A percentile compares a stretch with the other conserved stretches of the same genome.
Evolutionary conservation across 2,329 filamentous ascomycete genomes (phyloP).

Genomic region (Apiospora sp.): DNA sequence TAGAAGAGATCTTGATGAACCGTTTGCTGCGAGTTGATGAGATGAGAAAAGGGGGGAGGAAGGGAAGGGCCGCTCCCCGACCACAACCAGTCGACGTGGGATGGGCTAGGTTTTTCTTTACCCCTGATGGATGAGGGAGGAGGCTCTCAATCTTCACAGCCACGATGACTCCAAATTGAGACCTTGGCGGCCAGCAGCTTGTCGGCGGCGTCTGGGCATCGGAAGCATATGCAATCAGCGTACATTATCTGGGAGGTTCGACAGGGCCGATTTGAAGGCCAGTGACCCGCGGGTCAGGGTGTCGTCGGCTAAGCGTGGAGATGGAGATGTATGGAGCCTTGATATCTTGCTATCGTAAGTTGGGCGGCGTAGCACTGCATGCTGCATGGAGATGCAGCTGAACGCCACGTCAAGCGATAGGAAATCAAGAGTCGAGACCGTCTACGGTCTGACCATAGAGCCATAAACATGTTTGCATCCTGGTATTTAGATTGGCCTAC

Average conservation of each 20-base stretch:
- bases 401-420: slow-evolving; percentile 3
- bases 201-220: neutral
- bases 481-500: neutral
- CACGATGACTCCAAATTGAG: neutral
- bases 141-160: neutral
- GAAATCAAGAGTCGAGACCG: neutral
- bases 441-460: neutral
- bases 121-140: neutral
- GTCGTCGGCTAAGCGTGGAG: neutral
- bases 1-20: slow-evolving; percentile 9
- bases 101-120: neutral
- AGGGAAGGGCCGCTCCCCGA: neutral
- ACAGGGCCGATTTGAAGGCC: neutral
- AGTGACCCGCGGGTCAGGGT: neutral
- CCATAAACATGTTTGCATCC: neutral
- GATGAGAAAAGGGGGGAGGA: neutral
- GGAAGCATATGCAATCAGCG: neutral
- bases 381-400: slow-evolving; percentile 7
- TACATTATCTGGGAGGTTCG: neutral
- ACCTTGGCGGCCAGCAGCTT: neutral
- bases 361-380: slow-evolving; percentile 14
- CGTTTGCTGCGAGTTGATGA: slow-evolving; percentile 10
- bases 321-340: neutral
- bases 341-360: neutral
- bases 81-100: neutral